Evolutionary conservation across 805 yeast species (phyloP), one percentile per base, ranked within the genome.

Genomic region (Ogataea pilisensis): DNA sequence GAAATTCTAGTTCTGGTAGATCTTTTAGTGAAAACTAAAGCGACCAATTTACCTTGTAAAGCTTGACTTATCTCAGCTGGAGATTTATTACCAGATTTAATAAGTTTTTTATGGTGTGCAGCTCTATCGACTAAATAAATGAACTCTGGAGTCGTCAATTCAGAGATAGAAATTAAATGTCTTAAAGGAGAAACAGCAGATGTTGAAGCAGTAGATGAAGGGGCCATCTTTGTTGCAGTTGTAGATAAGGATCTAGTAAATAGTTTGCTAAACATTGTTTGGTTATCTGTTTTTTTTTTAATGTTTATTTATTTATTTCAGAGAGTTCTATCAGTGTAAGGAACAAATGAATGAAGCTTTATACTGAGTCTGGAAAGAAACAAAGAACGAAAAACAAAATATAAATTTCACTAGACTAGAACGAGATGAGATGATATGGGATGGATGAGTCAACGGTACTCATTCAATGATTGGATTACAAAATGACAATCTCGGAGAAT

Each of bases 1-100:
- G 96, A 88, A 29, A 93, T 78, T 64, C 99, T 80, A 19, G 99
- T 93, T 65, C 99, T 77, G 19, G 99, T 93, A 6, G 96, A 87
- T 64, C 99, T 80, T 61, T 93, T 93, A 42, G 88, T 76, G 64
- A 93, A 93, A 34, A 93, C 61, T 55, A 93, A 64, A 0, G 97
- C 88, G 20, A 87, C 80, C 2, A 91, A 76, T 61, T 82, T 86
- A 2, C 97, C 98, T 30, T 77, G 64, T 37, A 93, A 66, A 40
- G 87, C 69, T 41, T 69, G 71, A 45, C 69, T 61, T 14, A 58
- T 54, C 36, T 55, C 58, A n/a, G 68, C 57, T 2, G 69, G 52
- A 9, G 62, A 54, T 20, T 65, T 59, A 37, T 73, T 63, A n/a
- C 80, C 78, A 5, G 73, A 60, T 54, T 78, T 80, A 60, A 85